Evolutionary conservation across 371 early-diverging fungal species (phyloP), one percentile per base, ranked within the genome.

Genomic region (Mucor racemosus): DNA sequence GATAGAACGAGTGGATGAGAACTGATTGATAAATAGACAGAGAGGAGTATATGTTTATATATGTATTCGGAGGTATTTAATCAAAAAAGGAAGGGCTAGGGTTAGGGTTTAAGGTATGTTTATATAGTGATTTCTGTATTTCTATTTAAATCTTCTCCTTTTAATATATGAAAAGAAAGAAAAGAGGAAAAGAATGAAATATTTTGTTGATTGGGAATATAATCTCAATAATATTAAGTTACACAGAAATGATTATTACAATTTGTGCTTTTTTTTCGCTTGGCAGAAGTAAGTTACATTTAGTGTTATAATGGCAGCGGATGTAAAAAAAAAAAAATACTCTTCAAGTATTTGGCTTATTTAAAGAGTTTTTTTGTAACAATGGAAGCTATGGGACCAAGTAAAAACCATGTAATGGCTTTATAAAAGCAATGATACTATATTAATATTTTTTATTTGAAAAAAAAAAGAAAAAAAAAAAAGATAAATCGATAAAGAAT

Each of bases 51-150:
- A 26, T 26, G 26, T 26, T 26, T 26, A 36, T 39, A n/a, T 17
- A 8, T 58, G 5, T 40, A 19, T 58, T 58, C 58, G 38, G 39
- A 41, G 41, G 39, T 44, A 44, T 44, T 44, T 44, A 54, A 54
- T 33, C 31, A 54, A 34, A 11, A 10, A 41, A 59, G n/a, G n/a
- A 40, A 59, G 14, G 38, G 13, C 3, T 26, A 19, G 26, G 40
- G 31, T 15, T 7, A 44, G 44, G 17, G n/a, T 14, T 44, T 17
- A 44, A n/a, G 44, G 17, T 44, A 44, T 44, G 44, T 44, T 15
- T 44, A 8, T n/a, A 15, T 42, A 42, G 14, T 15, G 15, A 42
- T 15, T 42, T 14, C 5, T n/a, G 42, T 42, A 14, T 15, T 44
- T 6, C 4, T 10, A 0, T 41, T 41, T 26, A 26, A 26, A 26